These are phyloP conservation scores for Salicornia ramosissima DNA, from an alignment of 148 eudicot species.

Conservation along the genomic window DNA sequence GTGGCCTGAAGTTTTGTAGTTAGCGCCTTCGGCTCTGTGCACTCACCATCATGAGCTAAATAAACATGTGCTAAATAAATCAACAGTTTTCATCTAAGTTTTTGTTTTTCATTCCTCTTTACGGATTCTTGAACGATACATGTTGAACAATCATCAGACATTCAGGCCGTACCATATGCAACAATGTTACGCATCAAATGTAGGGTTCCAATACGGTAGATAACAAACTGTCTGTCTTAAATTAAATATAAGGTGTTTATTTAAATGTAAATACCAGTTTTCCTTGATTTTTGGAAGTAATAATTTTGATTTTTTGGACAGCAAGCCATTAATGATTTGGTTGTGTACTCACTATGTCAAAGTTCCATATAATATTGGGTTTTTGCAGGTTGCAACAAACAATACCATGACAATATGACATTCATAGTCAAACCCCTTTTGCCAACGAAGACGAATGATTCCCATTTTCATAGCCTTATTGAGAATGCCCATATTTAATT, in stretches of 20 bases:
- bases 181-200: neutral
- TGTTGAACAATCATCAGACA: neutral
- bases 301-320: neutral
- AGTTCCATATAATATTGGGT: too few relatives aligned
- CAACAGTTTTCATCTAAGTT: neutral
- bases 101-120: neutral
- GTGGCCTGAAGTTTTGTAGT: constrained; percentile 18
- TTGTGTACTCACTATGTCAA: too few relatives aligned
- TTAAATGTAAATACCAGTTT: neutral
- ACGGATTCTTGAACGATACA: neutral
- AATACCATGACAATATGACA: too few relatives aligned
- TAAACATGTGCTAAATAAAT: neutral
- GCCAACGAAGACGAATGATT: neutral
- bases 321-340: neutral
- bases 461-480: neutral
- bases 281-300: neutral
- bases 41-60: too few relatives aligned
- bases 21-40: neutral
- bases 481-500: too few relatives aligned
- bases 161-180: constrained; percentile 7
- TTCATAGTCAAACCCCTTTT: too few relatives aligned
- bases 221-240: neutral
- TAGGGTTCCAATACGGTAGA: neutral
- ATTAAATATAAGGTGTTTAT: neutral
- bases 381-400: too few relatives aligned